phyloP scores from a whole-genome alignment of 31 red algal genomes.

The Bonnemaisonia californica region DNA sequence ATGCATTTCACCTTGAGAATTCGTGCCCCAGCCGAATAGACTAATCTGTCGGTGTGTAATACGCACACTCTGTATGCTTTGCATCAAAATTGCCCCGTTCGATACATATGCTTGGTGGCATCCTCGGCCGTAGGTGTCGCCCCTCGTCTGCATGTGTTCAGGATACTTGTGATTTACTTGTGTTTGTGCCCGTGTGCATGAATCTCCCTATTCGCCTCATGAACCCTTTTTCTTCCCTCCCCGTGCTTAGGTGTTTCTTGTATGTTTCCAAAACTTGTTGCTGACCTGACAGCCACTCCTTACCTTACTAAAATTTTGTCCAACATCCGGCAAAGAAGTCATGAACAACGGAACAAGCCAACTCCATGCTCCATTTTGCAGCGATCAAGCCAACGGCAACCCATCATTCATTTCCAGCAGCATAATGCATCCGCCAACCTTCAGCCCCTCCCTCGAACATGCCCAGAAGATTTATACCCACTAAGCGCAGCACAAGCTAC shows the following conservation, averaged over 20 bases:
- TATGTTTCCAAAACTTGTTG: not conserved
- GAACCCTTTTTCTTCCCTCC: not conserved
- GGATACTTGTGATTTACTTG: not conserved
- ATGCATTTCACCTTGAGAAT: slow-evolving; percentile 66
- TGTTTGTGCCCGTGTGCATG: not conserved
- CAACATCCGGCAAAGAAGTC: not conserved
- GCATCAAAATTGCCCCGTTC: too few species aligned
- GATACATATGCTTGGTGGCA: too few species aligned
- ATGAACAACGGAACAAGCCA: too few species aligned
- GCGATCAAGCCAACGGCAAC: too few species aligned
- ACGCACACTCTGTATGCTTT: too few species aligned
- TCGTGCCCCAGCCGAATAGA: slow-evolving; percentile 42
- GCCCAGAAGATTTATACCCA: not conserved
- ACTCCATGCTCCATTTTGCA: too few species aligned
- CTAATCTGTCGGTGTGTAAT: not conserved
- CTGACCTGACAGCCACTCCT: not conserved
- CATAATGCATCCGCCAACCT: too few species aligned
- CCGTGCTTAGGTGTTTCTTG: not conserved
- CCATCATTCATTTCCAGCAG: too few species aligned
- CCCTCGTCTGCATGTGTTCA: not conserved
- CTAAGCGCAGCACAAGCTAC: not conserved
- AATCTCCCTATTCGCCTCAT: not conserved
- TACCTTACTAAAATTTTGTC: not conserved
- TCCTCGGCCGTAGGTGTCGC: not conserved
- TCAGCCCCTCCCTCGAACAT: not conserved